Evolutionary conservation across 1,284 basidiomycete species (phyloP).

Genomic region (Exsudoporus floridanus): DNA sequence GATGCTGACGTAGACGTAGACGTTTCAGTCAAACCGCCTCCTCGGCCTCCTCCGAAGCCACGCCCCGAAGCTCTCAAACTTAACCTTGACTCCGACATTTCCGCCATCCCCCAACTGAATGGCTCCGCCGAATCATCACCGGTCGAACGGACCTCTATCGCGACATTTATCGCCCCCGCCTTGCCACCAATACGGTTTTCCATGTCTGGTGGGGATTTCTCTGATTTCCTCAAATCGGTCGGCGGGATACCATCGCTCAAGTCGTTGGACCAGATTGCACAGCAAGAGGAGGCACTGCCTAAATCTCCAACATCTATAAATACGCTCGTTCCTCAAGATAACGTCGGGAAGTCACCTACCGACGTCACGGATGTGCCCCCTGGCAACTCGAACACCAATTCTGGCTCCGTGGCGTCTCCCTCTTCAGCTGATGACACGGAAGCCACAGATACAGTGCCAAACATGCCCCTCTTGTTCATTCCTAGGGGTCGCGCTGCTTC

Average conservation of each 20-base stretch:
- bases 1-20: no score
- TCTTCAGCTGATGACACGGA: conserved; percentile 3
- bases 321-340: conserved; percentile 37
- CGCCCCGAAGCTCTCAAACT: conserved; percentile 27
- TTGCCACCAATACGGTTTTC: conserved; percentile 82
- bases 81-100: conserved; percentile 21
- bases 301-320: conserved; percentile 26
- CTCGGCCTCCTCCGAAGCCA: conserved; percentile 52
- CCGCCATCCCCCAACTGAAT: conserved; percentile 33
- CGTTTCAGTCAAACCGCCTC: conserved; percentile 37
- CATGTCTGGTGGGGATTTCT: conserved; percentile 76
- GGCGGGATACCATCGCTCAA: conserved; percentile 45
- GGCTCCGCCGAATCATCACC: conserved; percentile 49
- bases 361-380: neutral
- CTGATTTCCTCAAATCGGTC: conserved; percentile 62
- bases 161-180: conserved; percentile 78
- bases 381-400: neutral
- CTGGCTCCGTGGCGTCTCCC: neutral
- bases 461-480: conserved; percentile 13
- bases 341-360: conserved; percentile 14
- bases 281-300: conserved; percentile 28
- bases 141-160: conserved; percentile 62
- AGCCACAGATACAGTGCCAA: conserved; percentile 15
- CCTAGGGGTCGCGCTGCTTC: conserved; percentile 24
- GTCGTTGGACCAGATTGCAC: conserved; percentile 44